Evolutionary conservation across 345 rosid species (phyloP).

Genomic region (Syzygium aqueum): DNA sequence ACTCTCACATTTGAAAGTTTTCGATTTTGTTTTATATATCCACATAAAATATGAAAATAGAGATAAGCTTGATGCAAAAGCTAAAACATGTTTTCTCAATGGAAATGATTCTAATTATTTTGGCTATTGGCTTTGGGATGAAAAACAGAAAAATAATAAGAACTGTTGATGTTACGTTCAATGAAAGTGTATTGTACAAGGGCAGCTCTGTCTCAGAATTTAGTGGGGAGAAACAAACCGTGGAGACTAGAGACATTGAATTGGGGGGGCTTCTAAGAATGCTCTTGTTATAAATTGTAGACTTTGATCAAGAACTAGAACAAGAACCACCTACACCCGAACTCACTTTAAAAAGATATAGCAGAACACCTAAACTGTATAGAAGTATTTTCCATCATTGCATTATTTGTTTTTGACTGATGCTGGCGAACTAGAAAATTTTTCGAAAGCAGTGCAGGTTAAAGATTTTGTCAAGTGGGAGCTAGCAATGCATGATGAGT

Average conservation of each 20-base stretch:
- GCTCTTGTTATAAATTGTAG: not conserved
- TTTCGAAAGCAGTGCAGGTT: too few relatives aligned
- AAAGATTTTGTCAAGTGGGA: too few relatives aligned
- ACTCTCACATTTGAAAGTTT: not conserved
- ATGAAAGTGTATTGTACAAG: not conserved
- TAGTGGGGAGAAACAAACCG: not conserved
- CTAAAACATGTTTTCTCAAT: not conserved
- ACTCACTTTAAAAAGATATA: not conserved
- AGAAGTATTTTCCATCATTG: too few relatives aligned
- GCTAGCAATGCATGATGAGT: too few relatives aligned
- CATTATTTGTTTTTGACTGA: too few relatives aligned
- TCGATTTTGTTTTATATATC: not conserved
- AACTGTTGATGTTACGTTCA: not conserved
- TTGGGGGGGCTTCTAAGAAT: not conserved
- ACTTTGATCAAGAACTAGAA: not conserved
- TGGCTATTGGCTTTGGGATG: not conserved
- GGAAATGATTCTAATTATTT: not conserved
- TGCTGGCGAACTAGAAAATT: too few relatives aligned
- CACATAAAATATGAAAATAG: not conserved
- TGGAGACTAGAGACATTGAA: not conserved
- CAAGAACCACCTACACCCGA: not conserved
- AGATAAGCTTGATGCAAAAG: not conserved
- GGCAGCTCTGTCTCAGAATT: not conserved
- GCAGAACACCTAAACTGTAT: not conserved
- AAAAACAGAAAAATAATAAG: not conserved